Base-by-base conservation (phyloP, 805 yeast species). In the Metschnikowia dekortorum region DNA sequence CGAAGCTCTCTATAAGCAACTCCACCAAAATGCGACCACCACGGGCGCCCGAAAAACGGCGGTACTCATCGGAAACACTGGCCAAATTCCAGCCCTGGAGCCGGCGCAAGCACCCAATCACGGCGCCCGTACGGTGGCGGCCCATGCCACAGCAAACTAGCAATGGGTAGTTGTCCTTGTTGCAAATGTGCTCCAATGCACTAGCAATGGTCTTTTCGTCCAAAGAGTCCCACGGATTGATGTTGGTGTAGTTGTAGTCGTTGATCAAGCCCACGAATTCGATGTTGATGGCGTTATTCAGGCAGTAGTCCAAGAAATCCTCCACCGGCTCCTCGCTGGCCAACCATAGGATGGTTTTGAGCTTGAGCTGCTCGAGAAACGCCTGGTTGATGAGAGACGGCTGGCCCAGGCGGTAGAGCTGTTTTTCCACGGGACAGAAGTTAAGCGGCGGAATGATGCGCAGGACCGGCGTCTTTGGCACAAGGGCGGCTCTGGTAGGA, bases 71-170 rank as follows among this genome's bases (percentile, higher is more conserved):
- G 50, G 90, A 82, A 1, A 92, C 94, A 65, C 74, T 67, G 9
- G 98, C 97, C 63, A 92, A 71, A 62, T 95, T 94, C 99, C 99
- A 92, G n/a, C 95, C 92, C 75, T 94, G 97, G 16, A 94, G 71
- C 52, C 96, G 78, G 55, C 99, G 74, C 43, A 92, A 71, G 66
- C 99, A 92, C 0, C 99, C 99, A 52, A 94, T 82, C 3, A 94
- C 96, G 0, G 98, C 91, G 1, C 99, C 99, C 0, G 98, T 91
- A 56, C 99, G 76, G 67, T 92, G 99, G 58, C 99, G 75, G 0
- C 99, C 99, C 99, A 94, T 94, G 11, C 97, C 97, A 61, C 98
- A 94, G 66, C 98, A 94, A 4, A 91, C 91, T 46, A 94, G 71
- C 53, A 94, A 61, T 0, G 99, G 98, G 61, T 89, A 88, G 64